These are phyloP conservation scores for Pyrenophora graminea DNA, from an alignment of 2,329 filamentous ascomycete genomes.

Conservation along the genomic window DNA sequence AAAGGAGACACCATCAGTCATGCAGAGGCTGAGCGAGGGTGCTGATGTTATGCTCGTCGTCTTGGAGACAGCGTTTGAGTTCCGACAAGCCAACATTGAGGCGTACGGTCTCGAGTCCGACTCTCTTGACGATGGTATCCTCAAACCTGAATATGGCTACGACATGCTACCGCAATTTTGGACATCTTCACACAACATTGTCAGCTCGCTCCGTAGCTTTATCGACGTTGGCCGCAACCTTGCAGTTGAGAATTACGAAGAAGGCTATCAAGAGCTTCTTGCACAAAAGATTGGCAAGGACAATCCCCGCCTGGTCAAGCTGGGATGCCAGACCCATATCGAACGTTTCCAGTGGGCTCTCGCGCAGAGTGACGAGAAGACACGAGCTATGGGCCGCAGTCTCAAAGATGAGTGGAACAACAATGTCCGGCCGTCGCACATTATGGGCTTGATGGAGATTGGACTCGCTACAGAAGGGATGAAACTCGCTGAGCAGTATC, in stretches of 20 bases:
- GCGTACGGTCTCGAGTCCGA: conserved; percentile 75
- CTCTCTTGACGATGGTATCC: conserved; percentile 56
- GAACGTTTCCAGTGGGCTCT: conserved; percentile 65
- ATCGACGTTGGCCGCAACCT: conserved; percentile 49
- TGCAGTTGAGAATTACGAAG: conserved; percentile 47
- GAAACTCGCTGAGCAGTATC: conserved; percentile 64
- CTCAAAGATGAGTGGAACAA: conserved; percentile 51
- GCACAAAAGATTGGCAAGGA: conserved; percentile 53
- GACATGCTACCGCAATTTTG: conserved; percentile 77
- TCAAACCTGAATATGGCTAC: conserved; percentile 59
- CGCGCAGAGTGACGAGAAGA: conserved; percentile 56
- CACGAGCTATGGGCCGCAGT: conserved; percentile 53
- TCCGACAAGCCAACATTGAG: conserved; percentile 70
- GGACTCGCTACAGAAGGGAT: conserved; percentile 63
- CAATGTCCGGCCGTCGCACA: conserved; percentile 48
- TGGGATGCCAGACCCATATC: conserved; percentile 61
- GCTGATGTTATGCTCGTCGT: conserved; percentile 72
- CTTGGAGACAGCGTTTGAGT: conserved; percentile 67
- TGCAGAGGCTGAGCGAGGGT: conserved; percentile 64
- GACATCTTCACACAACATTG: conserved; percentile 68
- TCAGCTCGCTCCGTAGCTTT: conserved; percentile 46
- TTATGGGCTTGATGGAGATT: conserved; percentile 52
- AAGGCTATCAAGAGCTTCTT: conserved; percentile 37
- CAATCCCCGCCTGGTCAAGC: conserved; percentile 57
- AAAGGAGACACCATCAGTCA: conserved; percentile 57